Evolutionary conservation across 1,284 basidiomycete genomes (phyloP).

Genomic region (Neonothopanus nambi): DNA sequence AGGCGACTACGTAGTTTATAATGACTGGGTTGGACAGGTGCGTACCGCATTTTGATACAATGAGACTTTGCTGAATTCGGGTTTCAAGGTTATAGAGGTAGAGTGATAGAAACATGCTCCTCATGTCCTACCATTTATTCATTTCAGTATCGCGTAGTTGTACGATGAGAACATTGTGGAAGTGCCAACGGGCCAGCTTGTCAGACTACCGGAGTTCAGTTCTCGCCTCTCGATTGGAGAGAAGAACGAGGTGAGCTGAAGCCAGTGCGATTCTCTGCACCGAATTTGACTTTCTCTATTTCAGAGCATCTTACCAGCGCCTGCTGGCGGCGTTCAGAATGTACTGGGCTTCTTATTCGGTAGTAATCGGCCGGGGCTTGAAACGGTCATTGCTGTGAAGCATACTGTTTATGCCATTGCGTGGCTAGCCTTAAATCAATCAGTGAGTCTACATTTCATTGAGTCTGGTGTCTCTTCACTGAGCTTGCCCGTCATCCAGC

Average conservation of each 20-base stretch:
- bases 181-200: conserved; percentile 54
- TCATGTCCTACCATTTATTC: conserved; percentile 4
- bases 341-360: conserved; percentile 49
- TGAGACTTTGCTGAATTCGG: neutral
- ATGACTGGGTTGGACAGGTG: conserved; percentile 91
- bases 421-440: conserved; percentile 90
- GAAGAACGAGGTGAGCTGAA: conserved; percentile 56
- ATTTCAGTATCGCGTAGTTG: conserved; percentile 7
- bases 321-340: conserved; percentile 43
- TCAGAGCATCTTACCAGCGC: conserved; percentile 68
- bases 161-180: conserved; percentile 67
- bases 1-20: conserved; percentile 80
- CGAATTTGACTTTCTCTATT: conserved; percentile 8
- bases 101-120: neutral
- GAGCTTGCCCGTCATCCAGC: conserved; percentile 38
- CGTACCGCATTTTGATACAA: conserved; percentile 24
- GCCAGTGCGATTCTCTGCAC: conserved; percentile 9
- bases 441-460: conserved; percentile 44
- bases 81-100: conserved; percentile 37
- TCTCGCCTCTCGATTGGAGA: conserved; percentile 73
- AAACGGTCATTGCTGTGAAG: conserved; percentile 73
- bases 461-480: neutral
- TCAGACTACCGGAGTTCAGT: conserved; percentile 75
- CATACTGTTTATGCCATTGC: conserved; percentile 81
- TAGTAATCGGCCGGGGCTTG: conserved; percentile 42